Evolutionary conservation across 257 asterid species (phyloP).

Genomic region (Solanum ossicruentum): DNA sequence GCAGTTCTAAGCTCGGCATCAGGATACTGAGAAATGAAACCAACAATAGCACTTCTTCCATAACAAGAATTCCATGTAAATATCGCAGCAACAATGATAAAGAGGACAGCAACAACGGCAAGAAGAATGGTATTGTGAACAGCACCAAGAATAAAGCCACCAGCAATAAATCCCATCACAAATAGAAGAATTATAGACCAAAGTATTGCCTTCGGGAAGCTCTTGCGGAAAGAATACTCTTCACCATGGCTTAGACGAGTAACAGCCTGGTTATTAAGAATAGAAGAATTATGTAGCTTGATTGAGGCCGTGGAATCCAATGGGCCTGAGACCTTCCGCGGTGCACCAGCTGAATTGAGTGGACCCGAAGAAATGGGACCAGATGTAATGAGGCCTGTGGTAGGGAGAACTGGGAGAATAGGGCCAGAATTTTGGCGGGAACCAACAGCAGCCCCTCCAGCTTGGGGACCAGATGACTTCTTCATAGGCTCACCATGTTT

Average conservation of each 20-base stretch:
- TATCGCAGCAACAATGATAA: constrained; percentile 33
- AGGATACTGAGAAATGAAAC: constrained; percentile 49
- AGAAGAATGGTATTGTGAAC: constrained; percentile 64
- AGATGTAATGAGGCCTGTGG: constrained; percentile 85
- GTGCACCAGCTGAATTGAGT: constrained; percentile 64
- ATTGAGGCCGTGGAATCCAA: constrained; percentile 48
- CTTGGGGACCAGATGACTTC: constrained; percentile 78
- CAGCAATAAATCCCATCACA: constrained; percentile 85
- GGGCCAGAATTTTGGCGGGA: constrained; percentile 81
- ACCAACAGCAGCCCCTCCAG: constrained; percentile 52
- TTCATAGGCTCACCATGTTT: constrained; percentile 87
- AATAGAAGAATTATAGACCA: constrained; percentile 73
- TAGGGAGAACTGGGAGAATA: constrained; percentile 59
- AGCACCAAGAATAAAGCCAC: constrained; percentile 74
- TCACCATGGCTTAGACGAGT: constrained; percentile 60
- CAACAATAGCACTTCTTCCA: constrained; percentile 57
- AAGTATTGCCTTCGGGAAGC: constrained; percentile 51
- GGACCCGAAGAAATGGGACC: constrained; percentile 79
- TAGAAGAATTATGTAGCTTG: constrained; percentile 39
- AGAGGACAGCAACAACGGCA: constrained; percentile 34
- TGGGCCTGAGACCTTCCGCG: constrained; percentile 69
- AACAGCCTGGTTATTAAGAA: constrained; percentile 61
- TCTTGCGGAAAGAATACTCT: constrained; percentile 50
- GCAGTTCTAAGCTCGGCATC: constrained; percentile 87
- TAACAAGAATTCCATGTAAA: constrained; percentile 70